These are phyloP conservation scores for Aquilaria malaccensis DNA, from an alignment of 345 rosid species.

Conservation along the genomic window DNA sequence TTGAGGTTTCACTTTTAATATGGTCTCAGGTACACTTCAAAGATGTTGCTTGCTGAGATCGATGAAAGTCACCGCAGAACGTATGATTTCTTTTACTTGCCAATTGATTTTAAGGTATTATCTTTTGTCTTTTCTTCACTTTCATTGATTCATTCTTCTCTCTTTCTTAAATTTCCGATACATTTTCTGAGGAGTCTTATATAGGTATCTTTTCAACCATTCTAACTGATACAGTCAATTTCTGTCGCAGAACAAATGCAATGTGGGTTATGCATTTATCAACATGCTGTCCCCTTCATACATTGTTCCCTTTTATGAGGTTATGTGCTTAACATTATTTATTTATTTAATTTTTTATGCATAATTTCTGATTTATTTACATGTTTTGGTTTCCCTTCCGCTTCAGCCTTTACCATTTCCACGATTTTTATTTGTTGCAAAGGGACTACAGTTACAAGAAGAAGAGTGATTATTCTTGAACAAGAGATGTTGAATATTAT, in stretches of 20 bases:
- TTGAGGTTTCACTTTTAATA: constrained; percentile 6
- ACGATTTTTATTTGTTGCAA: neutral
- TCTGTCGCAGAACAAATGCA: constrained; percentile 69
- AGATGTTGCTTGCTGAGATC: constrained; percentile 71
- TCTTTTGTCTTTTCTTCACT: constrained; percentile 19
- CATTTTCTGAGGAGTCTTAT: constrained; percentile 5
- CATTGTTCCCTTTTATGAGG: constrained; percentile 66
- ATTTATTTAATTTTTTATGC: neutral
- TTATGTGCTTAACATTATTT: constrained; percentile 5
- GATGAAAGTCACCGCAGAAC: constrained; percentile 60
- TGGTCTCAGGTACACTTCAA: constrained; percentile 53
- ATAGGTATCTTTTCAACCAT: neutral
- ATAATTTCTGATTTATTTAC: neutral
- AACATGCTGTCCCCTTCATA: constrained; percentile 69
- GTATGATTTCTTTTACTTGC: constrained; percentile 68
- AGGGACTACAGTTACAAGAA: no score
- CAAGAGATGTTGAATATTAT: neutral
- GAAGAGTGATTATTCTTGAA: no score
- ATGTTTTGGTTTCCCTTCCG: no score
- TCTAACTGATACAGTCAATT: constrained; percentile 15
- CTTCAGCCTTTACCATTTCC: neutral
- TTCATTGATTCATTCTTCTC: constrained; percentile 20
- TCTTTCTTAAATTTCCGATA: constrained; percentile 26
- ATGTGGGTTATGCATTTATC: constrained; percentile 79
- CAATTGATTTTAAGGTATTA: constrained; percentile 76